A percentile compares a stretch with the other conserved stretches of the same genome.
phyloP scores from a whole-genome alignment of 139 green algal genomes.

The Closterium sp. region DNA sequence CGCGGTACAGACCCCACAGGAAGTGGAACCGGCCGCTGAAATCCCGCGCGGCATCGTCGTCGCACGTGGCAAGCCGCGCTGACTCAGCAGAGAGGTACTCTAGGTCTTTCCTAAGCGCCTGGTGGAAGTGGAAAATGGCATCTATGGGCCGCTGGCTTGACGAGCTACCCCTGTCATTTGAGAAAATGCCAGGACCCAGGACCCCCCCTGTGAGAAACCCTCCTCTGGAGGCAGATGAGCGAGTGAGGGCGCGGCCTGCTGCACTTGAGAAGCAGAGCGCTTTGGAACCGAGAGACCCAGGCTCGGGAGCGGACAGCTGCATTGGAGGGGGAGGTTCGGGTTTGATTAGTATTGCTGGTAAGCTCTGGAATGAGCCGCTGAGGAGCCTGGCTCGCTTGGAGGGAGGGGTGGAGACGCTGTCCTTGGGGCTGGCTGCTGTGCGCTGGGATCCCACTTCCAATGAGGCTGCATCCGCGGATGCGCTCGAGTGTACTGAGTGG shows the following conservation, averaged over 20 bases:
- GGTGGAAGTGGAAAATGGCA: conserved; percentile 96
- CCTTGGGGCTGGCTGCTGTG: background rate
- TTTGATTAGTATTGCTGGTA: background rate
- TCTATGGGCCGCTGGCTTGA: conserved; percentile 70
- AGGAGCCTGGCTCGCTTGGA: background rate
- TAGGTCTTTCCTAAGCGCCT: conserved; percentile 76
- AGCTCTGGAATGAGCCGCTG: background rate
- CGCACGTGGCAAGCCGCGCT: conserved; percentile 18
- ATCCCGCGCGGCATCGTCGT: conserved; percentile 59
- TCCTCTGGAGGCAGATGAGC: background rate
- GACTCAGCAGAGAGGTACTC: conserved; percentile 76
- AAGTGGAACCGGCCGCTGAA: conserved; percentile 91
- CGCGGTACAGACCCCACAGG: conserved; percentile 78
- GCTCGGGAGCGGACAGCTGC: background rate
- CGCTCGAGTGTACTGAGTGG: background rate
- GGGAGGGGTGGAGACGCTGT: background rate
- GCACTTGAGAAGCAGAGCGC: background rate
- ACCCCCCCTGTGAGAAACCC: background rate
- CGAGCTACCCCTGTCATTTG: background rate
- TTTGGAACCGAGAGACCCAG: background rate
- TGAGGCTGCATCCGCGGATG: background rate
- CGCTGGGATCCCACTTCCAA: background rate
- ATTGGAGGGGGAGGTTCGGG: background rate
- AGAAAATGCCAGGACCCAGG: background rate
- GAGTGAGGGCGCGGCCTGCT: background rate